A percentile compares a stretch with the other conserved stretches of the same genome.
Evolutionary conservation across 1,284 basidiomycete species (phyloP).

Genomic region (Takashimella koratensis): DNA sequence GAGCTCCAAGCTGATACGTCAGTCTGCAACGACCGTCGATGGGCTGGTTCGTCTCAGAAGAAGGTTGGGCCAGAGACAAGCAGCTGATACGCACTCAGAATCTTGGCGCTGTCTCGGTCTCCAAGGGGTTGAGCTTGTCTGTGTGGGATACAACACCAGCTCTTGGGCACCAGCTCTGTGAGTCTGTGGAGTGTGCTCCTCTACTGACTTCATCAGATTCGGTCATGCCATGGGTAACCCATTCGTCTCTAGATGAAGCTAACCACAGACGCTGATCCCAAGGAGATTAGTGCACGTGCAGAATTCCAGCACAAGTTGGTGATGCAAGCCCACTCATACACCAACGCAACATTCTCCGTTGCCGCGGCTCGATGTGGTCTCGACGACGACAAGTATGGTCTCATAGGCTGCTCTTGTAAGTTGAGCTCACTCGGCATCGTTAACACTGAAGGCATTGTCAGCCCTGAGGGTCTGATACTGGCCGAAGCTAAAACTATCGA

Average conservation of each 20-base stretch:
- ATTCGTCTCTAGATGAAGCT: constrained; percentile 26
- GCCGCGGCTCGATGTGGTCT: constrained; percentile 29
- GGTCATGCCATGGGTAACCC: no score
- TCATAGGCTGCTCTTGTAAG: constrained; percentile 35
- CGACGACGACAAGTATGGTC: constrained; percentile 31
- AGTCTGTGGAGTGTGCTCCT: no score
- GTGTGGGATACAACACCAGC: constrained; percentile 33
- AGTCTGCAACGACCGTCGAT: constrained; percentile 41
- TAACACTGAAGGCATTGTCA: no score
- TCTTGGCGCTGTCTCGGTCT: constrained; percentile 36
- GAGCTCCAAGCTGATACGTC: constrained; percentile 30
- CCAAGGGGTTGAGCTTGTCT: constrained; percentile 38
- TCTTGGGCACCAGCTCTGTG: no score
- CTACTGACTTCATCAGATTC: no score
- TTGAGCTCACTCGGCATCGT: constrained; percentile 38
- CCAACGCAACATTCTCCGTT: constrained; percentile 38
- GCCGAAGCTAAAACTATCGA: constrained; percentile 36
- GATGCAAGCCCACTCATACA: constrained; percentile 36
- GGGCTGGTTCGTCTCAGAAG: no score
- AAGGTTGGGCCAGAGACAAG: no score
- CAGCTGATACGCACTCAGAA: no score
- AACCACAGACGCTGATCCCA: constrained; percentile 27
- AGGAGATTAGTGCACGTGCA: constrained; percentile 31
- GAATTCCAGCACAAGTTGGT: constrained; percentile 43
- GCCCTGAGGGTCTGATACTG: constrained; percentile 38